These are phyloP conservation scores for Lavandula angustifolia DNA, from an alignment of 257 asterid genomes.

Conservation along the genomic window DNA sequence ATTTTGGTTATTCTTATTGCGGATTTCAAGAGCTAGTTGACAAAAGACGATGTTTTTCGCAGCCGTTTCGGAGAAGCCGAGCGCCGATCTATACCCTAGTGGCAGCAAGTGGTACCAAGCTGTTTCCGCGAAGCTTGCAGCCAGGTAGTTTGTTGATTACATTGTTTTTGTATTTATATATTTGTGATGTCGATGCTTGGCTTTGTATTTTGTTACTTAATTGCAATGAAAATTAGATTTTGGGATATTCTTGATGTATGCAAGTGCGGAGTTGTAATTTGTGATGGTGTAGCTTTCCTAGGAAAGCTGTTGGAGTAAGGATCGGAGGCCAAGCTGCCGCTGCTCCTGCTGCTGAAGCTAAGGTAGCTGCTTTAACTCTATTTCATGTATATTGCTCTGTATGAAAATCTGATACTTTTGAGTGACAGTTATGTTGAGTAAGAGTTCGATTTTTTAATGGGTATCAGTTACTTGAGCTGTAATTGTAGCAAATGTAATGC, in stretches of 20 bases:
- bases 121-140: conserved; percentile 56
- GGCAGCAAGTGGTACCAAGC: conserved; percentile 75
- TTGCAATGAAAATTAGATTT: too few relatives aligned
- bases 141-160: conserved; percentile 49
- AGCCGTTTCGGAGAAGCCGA: conserved; percentile 55
- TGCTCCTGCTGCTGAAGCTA: conserved; percentile 51
- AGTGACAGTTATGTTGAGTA: too few relatives aligned
- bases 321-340: conserved; percentile 50
- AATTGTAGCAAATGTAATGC: neutral
- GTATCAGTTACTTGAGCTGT: neutral
- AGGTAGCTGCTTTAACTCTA: conserved; percentile 38
- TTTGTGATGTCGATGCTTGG: neutral
- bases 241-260: neutral
- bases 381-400: neutral
- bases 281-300: too few relatives aligned
- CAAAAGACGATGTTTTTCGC: conserved; percentile 78
- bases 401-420: neutral
- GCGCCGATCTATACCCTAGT: conserved; percentile 66
- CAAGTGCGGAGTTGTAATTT: neutral
- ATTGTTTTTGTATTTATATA: neutral
- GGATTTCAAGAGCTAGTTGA: conserved; percentile 52
- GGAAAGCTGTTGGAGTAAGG: too few relatives aligned
- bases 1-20: neutral
- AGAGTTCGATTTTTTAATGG: too few relatives aligned
- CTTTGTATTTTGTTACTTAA: too few relatives aligned